phyloP scores from a whole-genome alignment of 257 asterid species.

The Fraxinus anomala region DNA sequence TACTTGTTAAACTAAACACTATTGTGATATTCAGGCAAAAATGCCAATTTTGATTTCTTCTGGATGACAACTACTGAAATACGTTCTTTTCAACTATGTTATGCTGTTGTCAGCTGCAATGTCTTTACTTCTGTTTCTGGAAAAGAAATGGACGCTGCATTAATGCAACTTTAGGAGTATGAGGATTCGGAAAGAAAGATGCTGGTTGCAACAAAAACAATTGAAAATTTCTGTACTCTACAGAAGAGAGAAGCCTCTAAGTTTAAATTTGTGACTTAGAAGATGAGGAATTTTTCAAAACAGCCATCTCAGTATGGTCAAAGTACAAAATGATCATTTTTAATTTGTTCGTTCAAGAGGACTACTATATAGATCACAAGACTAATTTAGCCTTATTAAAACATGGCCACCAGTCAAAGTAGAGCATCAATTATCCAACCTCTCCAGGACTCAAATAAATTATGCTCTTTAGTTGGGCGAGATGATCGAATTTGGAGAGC shows the following conservation, averaged over 20 bases:
- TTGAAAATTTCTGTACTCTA: neutral
- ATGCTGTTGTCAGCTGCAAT: neutral
- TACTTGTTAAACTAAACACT: too few relatives aligned
- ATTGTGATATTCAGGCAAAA: too few relatives aligned
- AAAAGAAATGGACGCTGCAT: neutral
- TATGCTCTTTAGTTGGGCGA: neutral
- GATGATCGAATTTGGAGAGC: neutral
- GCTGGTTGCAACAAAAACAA: neutral
- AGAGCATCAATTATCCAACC: neutral
- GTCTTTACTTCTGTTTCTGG: neutral
- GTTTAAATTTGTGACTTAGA: neutral
- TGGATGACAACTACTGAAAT: too few relatives aligned
- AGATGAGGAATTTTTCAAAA: neutral
- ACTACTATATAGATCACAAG: neutral
- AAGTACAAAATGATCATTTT: neutral
- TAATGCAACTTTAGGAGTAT: neutral
- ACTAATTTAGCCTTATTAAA: neutral
- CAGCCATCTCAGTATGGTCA: neutral
- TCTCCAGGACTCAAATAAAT: neutral
- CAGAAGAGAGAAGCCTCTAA: neutral
- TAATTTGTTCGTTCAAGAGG: neutral
- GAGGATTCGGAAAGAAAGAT: neutral
- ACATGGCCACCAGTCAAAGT: neutral
- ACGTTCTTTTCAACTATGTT: too few relatives aligned
- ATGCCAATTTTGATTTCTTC: too few relatives aligned